phyloP scores from a whole-genome alignment of 2,329 filamentous ascomycete genomes.

The Fusarium beomiforme region DNA sequence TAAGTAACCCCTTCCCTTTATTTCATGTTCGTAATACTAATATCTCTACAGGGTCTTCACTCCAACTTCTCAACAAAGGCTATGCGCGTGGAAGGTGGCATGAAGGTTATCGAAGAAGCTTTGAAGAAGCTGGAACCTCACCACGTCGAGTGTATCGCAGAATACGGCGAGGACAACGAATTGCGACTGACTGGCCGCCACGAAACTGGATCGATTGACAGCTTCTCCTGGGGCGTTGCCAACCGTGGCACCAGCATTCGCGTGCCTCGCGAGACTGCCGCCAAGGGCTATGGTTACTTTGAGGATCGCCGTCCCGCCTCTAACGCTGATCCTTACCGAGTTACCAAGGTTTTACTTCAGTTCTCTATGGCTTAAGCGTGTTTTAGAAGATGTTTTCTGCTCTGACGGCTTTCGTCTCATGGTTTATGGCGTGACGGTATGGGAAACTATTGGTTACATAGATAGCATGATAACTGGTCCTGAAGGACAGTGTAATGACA shows the following conservation, averaged over 20 bases:
- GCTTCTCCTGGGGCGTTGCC: slow-evolving; percentile 90
- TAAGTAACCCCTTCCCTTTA: slow-evolving; percentile 46
- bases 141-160: slow-evolving; percentile 86
- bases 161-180: slow-evolving; percentile 97
- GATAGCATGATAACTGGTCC: slow-evolving; percentile 23
- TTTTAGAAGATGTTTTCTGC: slow-evolving; percentile 10
- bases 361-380: slow-evolving; percentile 35
- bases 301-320: slow-evolving; percentile 86
- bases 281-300: slow-evolving; percentile 95
- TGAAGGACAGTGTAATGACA: slow-evolving; percentile 20
- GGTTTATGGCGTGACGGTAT: slow-evolving; percentile 22
- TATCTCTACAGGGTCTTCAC: slow-evolving; percentile 73
- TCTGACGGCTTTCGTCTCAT: slow-evolving; percentile 10
- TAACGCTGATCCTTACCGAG: slow-evolving; percentile 87
- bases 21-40: neutral
- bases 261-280: slow-evolving; percentile 85
- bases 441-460: slow-evolving; percentile 26
- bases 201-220: slow-evolving; percentile 93
- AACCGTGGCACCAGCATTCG: slow-evolving; percentile 96
- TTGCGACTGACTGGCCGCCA: slow-evolving; percentile 91
- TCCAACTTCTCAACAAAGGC: slow-evolving; percentile 91
- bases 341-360: slow-evolving; percentile 73
- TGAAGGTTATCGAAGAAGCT: slow-evolving; percentile 90
- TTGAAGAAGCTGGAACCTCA: slow-evolving; percentile 85
- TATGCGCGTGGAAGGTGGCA: slow-evolving; percentile 91